These are phyloP conservation scores for Leccinum variabile DNA, from an alignment of 1,284 basidiomycete genomes.

Conservation along the genomic window DNA sequence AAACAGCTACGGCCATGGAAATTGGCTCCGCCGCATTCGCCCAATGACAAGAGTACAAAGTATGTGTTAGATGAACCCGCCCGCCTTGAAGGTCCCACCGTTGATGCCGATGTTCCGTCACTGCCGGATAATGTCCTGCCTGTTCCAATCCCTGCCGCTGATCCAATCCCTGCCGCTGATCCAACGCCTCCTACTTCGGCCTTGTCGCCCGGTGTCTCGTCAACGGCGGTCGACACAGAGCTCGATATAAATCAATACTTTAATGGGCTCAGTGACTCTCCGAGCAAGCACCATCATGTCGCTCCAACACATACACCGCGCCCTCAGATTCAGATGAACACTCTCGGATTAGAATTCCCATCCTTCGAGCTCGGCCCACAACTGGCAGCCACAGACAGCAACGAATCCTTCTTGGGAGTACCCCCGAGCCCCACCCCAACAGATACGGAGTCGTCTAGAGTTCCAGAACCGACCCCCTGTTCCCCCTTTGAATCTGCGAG, in stretches of 20 bases:
- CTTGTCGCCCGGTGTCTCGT: not conserved
- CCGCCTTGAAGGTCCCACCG: not conserved
- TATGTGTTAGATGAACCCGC: not conserved
- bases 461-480: not conserved
- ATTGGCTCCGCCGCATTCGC: slow-evolving; percentile 10
- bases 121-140: not conserved
- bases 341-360: slow-evolving; percentile 8
- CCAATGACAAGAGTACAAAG: not conserved
- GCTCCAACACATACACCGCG: slow-evolving; percentile 8
- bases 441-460: slow-evolving; percentile 1
- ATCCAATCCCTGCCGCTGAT: not conserved
- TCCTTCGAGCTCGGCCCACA: slow-evolving; percentile 9
- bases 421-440: slow-evolving; percentile 28
- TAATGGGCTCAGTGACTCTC: slow-evolving; percentile 29
- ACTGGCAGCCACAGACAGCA: slow-evolving; percentile 6
- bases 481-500: slow-evolving; percentile 6
- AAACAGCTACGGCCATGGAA: slow-evolving; percentile 20
- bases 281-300: slow-evolving; percentile 14
- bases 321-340: slow-evolving; percentile 1
- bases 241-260: slow-evolving; percentile 32
- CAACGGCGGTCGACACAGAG: slow-evolving; percentile 15
- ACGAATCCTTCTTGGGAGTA: slow-evolving; percentile 28
- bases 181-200: not conserved
- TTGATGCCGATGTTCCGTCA: not conserved
- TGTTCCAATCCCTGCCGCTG: not conserved